These are phyloP conservation scores for Trichocladium uniseriatum DNA, from an alignment of 495 filamentous ascomycete species.

Conservation along the genomic window DNA sequence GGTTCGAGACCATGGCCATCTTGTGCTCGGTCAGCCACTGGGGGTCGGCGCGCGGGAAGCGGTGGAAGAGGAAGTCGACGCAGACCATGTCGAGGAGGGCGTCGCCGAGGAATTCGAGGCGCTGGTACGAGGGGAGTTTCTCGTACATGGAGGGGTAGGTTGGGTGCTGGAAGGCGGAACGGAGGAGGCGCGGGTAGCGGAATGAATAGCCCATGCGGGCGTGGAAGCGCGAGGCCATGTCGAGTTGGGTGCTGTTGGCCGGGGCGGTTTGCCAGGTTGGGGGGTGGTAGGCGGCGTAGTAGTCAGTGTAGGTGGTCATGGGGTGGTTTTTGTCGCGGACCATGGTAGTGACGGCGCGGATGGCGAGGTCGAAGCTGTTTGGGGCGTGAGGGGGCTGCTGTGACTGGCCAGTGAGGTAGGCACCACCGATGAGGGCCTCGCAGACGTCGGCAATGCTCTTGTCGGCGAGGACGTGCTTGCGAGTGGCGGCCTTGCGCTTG, in stretches of 20 bases:
- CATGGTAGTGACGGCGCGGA: slow-evolving; percentile 70
- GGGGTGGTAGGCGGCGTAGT: slow-evolving; percentile 57
- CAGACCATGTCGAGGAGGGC: slow-evolving; percentile 81
- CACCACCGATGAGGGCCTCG: slow-evolving; percentile 88
- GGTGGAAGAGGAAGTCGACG: slow-evolving; percentile 68
- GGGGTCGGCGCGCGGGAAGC: slow-evolving; percentile 70
- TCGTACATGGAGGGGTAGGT: slow-evolving; percentile 64
- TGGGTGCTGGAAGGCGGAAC: slow-evolving; percentile 82
- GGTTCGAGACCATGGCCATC: slow-evolving; percentile 98
- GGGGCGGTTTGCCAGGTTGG: slow-evolving; percentile 60
- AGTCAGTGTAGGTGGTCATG: slow-evolving; percentile 60
- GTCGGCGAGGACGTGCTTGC: slow-evolving; percentile 60
- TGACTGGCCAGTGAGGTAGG: slow-evolving; percentile 53
- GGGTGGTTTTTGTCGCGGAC: slow-evolving; percentile 60
- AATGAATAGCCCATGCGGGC: slow-evolving; percentile 71
- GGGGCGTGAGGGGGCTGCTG: slow-evolving; percentile 25
- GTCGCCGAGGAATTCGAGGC: slow-evolving; percentile 90
- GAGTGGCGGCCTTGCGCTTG: slow-evolving; percentile 34
- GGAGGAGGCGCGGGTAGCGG: slow-evolving; percentile 62
- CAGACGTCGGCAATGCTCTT: slow-evolving; percentile 97
- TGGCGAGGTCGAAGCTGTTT: slow-evolving; percentile 65
- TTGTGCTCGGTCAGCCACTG: slow-evolving; percentile 99
- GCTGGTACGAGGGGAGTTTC: slow-evolving; percentile 77
- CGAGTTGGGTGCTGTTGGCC: slow-evolving; percentile 51
- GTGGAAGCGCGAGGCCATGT: slow-evolving; percentile 58